A percentile compares a stretch with the other conserved stretches of the same genome.
Conservation (phyloP, 305 asterid species). For the Fraxinus paxiana region DNA sequence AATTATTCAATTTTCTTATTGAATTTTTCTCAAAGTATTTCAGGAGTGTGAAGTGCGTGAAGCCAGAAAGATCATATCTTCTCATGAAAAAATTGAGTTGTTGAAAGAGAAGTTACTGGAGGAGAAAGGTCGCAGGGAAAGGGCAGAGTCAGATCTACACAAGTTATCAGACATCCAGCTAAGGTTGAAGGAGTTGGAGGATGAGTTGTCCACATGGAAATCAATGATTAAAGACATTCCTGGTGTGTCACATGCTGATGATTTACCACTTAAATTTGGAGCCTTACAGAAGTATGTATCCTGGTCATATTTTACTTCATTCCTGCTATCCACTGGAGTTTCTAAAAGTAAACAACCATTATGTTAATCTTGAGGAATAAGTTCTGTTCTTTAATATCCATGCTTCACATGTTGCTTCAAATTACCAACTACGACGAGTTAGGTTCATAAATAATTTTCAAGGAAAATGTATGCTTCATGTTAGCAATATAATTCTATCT, state of each 20-base stretch:
- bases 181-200: constrained; percentile 55
- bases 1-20: constrained; percentile 13
- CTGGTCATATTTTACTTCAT: constrained; percentile 13
- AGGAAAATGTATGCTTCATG: constrained; percentile 17
- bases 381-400: not conserved
- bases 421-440: not conserved
- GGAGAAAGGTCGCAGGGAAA: constrained; percentile 73
- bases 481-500: constrained; percentile 13
- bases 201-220: constrained; percentile 78
- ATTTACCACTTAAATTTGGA: constrained; percentile 58
- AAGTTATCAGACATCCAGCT: constrained; percentile 51
- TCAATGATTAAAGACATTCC: constrained; percentile 72
- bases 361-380: constrained; percentile 5
- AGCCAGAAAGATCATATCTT: constrained; percentile 74
- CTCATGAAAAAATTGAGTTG: constrained; percentile 61
- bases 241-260: constrained; percentile 75
- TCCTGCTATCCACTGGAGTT: constrained; percentile 10
- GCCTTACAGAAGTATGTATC: constrained; percentile 69
- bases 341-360: not conserved
- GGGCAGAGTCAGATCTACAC: constrained; percentile 73
- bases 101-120: constrained; percentile 81
- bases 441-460: constrained; percentile 9
- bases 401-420: constrained; percentile 4
- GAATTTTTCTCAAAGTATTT: constrained; percentile 30
- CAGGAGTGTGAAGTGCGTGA: constrained; percentile 89